Conservation (phyloP, 345 rosid species). For the Draba incana region DNA sequence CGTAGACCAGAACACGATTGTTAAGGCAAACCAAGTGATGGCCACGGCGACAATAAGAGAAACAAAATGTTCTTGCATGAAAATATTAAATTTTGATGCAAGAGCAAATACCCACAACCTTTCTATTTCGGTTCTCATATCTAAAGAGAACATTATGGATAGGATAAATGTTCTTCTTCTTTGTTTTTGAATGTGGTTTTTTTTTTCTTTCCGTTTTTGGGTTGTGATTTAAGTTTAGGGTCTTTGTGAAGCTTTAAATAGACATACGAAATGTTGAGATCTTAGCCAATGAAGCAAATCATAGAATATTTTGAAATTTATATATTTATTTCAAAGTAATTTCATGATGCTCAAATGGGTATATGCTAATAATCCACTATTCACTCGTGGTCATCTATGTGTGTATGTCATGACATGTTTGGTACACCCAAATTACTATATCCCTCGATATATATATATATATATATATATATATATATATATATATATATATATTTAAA, state of each 20-base stretch:
- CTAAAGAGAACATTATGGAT: slow-evolving; percentile 29
- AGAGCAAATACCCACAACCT: slow-evolving; percentile 58
- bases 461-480: too few species aligned
- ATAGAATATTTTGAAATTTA: slow-evolving; percentile 7
- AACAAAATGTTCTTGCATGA: slow-evolving; percentile 46
- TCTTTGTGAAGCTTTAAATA: slow-evolving; percentile 32
- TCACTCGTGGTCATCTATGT: slow-evolving; percentile 31
- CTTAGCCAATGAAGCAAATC: slow-evolving; percentile 30
- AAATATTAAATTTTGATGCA: slow-evolving; percentile 51
- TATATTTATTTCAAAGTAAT: background rate
- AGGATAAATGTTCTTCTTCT: background rate
- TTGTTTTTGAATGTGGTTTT: background rate
- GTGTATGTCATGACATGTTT: slow-evolving; percentile 33
- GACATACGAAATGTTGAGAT: slow-evolving; percentile 14
- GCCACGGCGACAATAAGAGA: slow-evolving; percentile 46
- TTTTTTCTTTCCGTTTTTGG: slow-evolving; percentile 13
- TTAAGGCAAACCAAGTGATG: slow-evolving; percentile 48
- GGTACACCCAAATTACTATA: slow-evolving; percentile 23
- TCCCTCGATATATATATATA: background rate
- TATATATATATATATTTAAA: background rate
- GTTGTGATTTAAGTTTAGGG: slow-evolving; percentile 34
- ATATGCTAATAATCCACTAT: slow-evolving; percentile 32
- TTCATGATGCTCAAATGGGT: slow-evolving; percentile 27
- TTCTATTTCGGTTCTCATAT: slow-evolving; percentile 48
- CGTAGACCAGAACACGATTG: slow-evolving; percentile 55